Evolutionary conservation across 2,329 filamentous ascomycete genomes (phyloP), one percentile per base, ranked within the genome.

Genomic region (Aspergillus persii): DNA sequence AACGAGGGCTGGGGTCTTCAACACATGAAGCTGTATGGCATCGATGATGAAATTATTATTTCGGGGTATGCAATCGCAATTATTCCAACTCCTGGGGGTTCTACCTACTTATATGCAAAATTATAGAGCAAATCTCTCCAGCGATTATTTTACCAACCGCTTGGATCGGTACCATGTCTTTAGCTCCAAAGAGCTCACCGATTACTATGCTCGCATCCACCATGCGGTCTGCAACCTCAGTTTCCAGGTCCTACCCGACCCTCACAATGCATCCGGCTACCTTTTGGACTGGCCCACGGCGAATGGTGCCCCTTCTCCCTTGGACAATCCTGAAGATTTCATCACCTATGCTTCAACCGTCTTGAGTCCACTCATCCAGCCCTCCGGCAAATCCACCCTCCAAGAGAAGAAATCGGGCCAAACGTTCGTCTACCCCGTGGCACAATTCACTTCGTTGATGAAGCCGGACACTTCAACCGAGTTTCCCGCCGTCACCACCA

Each of bases 1-100:
- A 99, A 99, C 67, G 95, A 99, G 77, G 95, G 95, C 18, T 99
- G 95, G 95, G 95, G 95, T 1, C 78, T 99, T 61, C 95, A 99
- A 73, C 95, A 99, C 72, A 99, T 99, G 94, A 99, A 99, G 82
- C 81, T 99, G 0, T 99, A 99, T 68, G 95, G 95, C 0, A 81
- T 96, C 26, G 95, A 99, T 68, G 92, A 99, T 70, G 92, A 96
- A 74, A 89, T 99, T 59, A 94, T 99, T 64, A 86, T 99, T 68
- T 96, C 93, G 7, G 93, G 92, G 86, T 91, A 83, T 63, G 80
- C 56, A n/a, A 2, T 15, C n/a, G 12, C 15, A 53, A 23, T 56
- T 53, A 23, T 50, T 27, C 57, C 39, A 23, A 8, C 15, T 4
- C 9, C 11, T 29, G 3, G n/a, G 15, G 9, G 33, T 1, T 33